phyloP scores from a whole-genome alignment of 257 asterid genomes.

The Haberlea rhodopensis region DNA sequence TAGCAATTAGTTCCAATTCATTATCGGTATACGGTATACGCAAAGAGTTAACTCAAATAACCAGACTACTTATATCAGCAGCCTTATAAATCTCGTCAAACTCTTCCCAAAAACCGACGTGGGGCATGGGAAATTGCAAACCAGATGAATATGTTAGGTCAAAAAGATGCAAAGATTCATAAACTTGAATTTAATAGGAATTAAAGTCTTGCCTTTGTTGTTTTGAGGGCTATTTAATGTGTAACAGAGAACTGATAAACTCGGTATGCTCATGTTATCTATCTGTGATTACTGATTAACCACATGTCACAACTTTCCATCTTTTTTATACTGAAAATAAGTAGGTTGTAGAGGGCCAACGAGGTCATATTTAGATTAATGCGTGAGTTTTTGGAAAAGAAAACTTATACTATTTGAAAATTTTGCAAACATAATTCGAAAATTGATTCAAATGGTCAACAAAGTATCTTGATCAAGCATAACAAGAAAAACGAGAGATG shows the following conservation, averaged over 20 bases:
- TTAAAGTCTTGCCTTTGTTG: neutral
- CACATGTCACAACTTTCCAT: too few species aligned
- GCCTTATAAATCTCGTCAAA: neutral
- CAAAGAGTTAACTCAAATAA: too few species aligned
- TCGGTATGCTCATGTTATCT: too few species aligned
- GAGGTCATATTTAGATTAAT: neutral
- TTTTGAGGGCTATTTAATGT: neutral
- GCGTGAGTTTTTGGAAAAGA: neutral
- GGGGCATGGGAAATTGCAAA: too few species aligned
- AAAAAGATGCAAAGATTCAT: too few species aligned
- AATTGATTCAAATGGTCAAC: too few species aligned
- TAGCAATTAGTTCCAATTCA: neutral
- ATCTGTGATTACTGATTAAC: too few species aligned
- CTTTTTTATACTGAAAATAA: too few species aligned
- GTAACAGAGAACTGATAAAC: neutral
- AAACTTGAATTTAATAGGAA: too few species aligned
- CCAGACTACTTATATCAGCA: neutral
- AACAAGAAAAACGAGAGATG: neutral
- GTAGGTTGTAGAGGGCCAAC: neutral
- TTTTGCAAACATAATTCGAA: neutral
- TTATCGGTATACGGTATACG: too few species aligned
- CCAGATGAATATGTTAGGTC: too few species aligned
- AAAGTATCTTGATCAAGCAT: conserved; percentile 10
- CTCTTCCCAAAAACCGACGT: too few species aligned
- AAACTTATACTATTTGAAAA: neutral